Evolutionary conservation across 1,284 basidiomycete species (phyloP).

Genomic region (Puccinia hordei): DNA sequence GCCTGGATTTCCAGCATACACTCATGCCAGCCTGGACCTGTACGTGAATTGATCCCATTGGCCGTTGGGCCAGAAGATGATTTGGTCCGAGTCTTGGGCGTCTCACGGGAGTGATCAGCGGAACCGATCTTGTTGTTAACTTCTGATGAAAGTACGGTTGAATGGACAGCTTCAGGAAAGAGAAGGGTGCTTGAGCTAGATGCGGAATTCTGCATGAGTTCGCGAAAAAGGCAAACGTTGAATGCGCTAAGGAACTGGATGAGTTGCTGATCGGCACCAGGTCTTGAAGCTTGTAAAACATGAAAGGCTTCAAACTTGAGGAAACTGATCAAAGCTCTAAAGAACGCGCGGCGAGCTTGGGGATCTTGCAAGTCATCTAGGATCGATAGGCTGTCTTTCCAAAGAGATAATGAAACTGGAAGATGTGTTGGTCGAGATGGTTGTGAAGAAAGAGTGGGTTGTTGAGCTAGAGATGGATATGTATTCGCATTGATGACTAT

Average conservation of each 20-base stretch:
- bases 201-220: neutral
- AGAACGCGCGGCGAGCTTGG: neutral
- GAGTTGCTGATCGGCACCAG: conserved; percentile 6
- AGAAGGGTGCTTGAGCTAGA: neutral
- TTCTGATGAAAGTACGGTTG: neutral
- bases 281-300: neutral
- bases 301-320: conserved; percentile 24
- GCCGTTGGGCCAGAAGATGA: neutral
- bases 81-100: neutral
- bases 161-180: neutral
- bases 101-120: neutral
- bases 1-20: conserved; percentile 14
- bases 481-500: conserved; percentile 3
- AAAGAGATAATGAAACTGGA: neutral
- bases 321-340: neutral
- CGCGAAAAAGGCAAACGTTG: conserved; percentile 2
- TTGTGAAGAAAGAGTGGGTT: neutral
- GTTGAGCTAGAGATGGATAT: neutral
- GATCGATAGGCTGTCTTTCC: conserved; percentile 21
- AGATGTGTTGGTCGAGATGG: neutral
- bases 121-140: neutral
- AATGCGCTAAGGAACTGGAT: conserved; percentile 14
- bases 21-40: neutral
- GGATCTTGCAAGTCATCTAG: neutral
- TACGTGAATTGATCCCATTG: neutral